Evolutionary conservation across 1,284 basidiomycete species (phyloP).

Genomic region (Tilletia caries): DNA sequence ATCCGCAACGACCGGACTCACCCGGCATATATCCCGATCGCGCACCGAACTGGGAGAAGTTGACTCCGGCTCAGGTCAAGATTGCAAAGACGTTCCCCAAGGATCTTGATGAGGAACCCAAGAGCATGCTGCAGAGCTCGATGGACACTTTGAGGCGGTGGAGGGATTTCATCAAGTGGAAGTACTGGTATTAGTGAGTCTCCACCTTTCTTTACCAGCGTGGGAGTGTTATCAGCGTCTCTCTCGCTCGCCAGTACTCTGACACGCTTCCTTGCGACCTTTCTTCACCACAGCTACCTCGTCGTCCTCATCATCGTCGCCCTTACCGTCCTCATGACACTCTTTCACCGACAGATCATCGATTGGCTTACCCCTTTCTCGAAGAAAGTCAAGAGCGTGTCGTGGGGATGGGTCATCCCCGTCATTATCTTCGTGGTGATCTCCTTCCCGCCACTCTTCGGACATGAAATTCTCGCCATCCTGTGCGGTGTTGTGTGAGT

Average conservation of each 20-base stretch:
- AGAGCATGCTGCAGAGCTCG: slow-evolving; percentile 23
- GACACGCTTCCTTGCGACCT: background rate
- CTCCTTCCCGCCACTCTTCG: slow-evolving; percentile 59
- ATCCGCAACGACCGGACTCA: slow-evolving; percentile 17
- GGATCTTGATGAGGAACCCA: slow-evolving; percentile 42
- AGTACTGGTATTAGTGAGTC: slow-evolving; percentile 29
- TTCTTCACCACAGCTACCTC: slow-evolving; percentile 58
- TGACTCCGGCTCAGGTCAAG: slow-evolving; percentile 35
- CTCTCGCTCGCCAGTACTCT: background rate
- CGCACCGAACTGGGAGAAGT: slow-evolving; percentile 24
- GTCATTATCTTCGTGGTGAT: slow-evolving; percentile 74
- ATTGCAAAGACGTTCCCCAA: slow-evolving; percentile 43
- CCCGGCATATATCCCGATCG: slow-evolving; percentile 29
- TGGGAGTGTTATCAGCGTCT: no score
- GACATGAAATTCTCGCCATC: slow-evolving; percentile 72
- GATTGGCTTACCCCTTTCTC: slow-evolving; percentile 66
- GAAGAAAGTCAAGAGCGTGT: slow-evolving; percentile 62
- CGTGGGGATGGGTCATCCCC: slow-evolving; percentile 74
- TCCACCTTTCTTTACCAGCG: no score
- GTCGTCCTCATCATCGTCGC: slow-evolving; percentile 54
- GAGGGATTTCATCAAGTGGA: slow-evolving; percentile 33
- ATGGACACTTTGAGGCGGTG: slow-evolving; percentile 30
- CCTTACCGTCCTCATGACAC: slow-evolving; percentile 62
- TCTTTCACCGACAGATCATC: slow-evolving; percentile 69
- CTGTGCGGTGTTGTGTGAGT: slow-evolving; percentile 70